Evolutionary conservation across 805 yeast species (phyloP), one percentile per base, ranked within the genome.

Genomic region (Saccharomycopsis capsularis): DNA sequence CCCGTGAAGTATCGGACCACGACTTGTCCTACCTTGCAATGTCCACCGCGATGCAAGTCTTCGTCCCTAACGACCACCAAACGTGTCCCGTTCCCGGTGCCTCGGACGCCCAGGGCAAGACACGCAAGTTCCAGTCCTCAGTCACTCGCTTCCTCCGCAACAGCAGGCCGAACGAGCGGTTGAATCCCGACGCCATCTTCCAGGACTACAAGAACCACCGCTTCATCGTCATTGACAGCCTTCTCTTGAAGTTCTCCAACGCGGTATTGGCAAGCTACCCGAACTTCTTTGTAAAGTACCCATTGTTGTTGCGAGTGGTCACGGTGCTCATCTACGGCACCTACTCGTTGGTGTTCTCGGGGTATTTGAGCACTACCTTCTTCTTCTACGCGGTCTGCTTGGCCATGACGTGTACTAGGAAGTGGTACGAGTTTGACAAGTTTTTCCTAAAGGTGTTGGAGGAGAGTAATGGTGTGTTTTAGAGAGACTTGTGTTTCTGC

Each of bases 401-500:
- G 32, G n/a, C 41, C 2, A 32, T 44, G 18, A 23, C 44, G 35
- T n/a, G 29, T 15, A 13, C 23, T 18, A 34, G 25, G 6, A 42
- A 36, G 22, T 51, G 46, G 47, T 39, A 44, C 36, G 35, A 40
- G 9, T 11, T 51, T 22, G n/a, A 44, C 6, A 27, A 40, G 13
- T 48, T 49, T n/a, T 40, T 39, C 16, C 4, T 34, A n/a, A 47
- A 44, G 21, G 22, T 47, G n/a, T 35, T 43, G 35, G 23, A 42
- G 21, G 42, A 47, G 21, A 47, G 46, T 23, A 48, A 44, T 32
- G 54, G 54, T 19, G 52, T 51, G 23, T 46, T 46, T 29, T 46
- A 38, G 24, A 11, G 7, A 7, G 39, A 36, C 39, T 19, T 36
- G 39, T 15, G 32, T 27, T 7, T 44, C 29, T 44, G 18, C 34